A percentile compares a stretch with the other conserved stretches of the same genome.
Evolutionary conservation across 2,329 filamentous ascomycete genomes (phyloP).

Genomic region (Xylariaceae sp.): DNA sequence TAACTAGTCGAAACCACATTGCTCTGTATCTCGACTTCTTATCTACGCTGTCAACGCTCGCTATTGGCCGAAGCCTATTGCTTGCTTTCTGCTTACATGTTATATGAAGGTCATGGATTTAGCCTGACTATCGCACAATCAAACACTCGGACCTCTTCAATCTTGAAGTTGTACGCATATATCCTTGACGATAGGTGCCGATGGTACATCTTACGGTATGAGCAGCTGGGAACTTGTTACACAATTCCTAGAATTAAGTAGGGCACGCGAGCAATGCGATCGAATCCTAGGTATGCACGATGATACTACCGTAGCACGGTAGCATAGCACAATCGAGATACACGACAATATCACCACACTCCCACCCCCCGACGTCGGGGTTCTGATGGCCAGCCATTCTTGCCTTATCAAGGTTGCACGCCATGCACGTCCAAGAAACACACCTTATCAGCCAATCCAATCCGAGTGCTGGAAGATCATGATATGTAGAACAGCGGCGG

Average conservation of each 20-base stretch:
- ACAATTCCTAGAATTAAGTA: no score
- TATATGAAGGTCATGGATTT: constrained; percentile 3
- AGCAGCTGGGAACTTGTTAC: not conserved
- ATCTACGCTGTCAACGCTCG: constrained; percentile 3
- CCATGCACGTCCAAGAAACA: constrained; percentile 5
- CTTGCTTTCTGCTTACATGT: constrained; percentile 21
- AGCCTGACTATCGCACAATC: constrained; percentile 1
- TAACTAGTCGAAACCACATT: not conserved
- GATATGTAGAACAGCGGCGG: no score
- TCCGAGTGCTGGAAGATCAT: no score
- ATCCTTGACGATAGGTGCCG: not conserved
- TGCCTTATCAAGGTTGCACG: constrained; percentile 26
- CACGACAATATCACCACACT: not conserved
- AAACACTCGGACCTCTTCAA: not conserved
- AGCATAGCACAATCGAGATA: not conserved
- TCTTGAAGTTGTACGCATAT: not conserved
- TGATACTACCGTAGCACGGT: not conserved
- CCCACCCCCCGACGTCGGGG: not conserved
- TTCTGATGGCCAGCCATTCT: constrained; percentile 5
- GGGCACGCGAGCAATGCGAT: no score
- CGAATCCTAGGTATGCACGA: not conserved
- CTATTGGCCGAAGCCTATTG: constrained; percentile 16
- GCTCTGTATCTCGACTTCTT: constrained; percentile 11
- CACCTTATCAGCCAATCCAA: constrained; percentile 25
- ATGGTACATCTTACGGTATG: not conserved